Percentiles rank a stretch among this genome's conserved stretches.
phyloP scores from a whole-genome alignment of 75 land plant genomes.

The Pinus taeda region DNA sequence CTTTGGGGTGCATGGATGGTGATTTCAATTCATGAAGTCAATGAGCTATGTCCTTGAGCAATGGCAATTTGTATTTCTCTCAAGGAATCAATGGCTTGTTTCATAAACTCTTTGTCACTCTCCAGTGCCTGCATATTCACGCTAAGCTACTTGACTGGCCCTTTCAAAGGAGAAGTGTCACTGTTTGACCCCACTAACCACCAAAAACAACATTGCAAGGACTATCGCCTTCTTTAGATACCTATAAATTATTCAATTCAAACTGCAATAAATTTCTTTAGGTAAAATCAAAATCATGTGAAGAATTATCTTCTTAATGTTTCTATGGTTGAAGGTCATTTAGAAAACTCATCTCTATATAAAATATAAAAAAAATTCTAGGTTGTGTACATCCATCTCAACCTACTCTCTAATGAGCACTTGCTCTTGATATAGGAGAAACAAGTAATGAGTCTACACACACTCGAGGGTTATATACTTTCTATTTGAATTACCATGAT shows the following conservation, averaged over 20 bases:
- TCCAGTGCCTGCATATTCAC: slow-evolving; percentile 71
- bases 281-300: background rate
- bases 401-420: slow-evolving; percentile 28
- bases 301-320: background rate
- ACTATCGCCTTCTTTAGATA: background rate
- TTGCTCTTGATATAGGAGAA: slow-evolving; percentile 27
- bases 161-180: slow-evolving; percentile 21
- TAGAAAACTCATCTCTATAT: slow-evolving; percentile 21
- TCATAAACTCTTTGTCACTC: slow-evolving; percentile 77
- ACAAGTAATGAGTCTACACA: slow-evolving; percentile 25
- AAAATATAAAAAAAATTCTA: slow-evolving; percentile 28
- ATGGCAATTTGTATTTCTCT: slow-evolving; percentile 53
- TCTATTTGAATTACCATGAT: slow-evolving; percentile 25
- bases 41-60: slow-evolving; percentile 40
- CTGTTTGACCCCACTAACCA: slow-evolving; percentile 16
- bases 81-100: slow-evolving; percentile 69
- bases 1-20: slow-evolving; percentile 18
- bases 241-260: background rate
- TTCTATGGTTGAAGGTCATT: slow-evolving; percentile 9
- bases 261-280: background rate
- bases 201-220: slow-evolving; percentile 5
- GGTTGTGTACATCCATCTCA: slow-evolving; percentile 27
- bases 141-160: slow-evolving; percentile 45
- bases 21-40: slow-evolving; percentile 45
- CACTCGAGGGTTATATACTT: slow-evolving; percentile 17